Evolutionary conservation across 768 basidiomycete species (phyloP).

Genomic region (Podaxis sp.): DNA sequence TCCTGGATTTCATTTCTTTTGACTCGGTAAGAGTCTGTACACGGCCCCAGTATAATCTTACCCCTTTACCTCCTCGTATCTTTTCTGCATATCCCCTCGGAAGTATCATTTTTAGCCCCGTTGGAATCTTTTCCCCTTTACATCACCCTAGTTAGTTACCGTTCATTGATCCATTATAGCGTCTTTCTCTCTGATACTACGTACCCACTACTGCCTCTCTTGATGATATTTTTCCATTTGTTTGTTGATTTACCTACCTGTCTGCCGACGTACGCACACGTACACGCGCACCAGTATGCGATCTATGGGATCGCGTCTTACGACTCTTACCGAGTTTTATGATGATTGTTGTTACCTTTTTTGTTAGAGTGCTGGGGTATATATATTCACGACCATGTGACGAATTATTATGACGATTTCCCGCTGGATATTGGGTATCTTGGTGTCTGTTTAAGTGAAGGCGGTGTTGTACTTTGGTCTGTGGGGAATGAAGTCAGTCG

Average conservation of each 20-base stretch:
- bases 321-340: neutral
- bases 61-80: neutral
- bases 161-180: neutral
- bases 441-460: neutral
- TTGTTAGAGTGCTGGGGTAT: neutral
- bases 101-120: neutral
- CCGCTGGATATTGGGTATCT: neutral
- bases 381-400: neutral
- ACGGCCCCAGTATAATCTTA: neutral
- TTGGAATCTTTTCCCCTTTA: neutral
- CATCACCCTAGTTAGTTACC: neutral
- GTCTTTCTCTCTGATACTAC: neutral
- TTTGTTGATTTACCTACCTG: neutral
- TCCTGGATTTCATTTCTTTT: too few species aligned
- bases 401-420: neutral
- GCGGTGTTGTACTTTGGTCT: neutral
- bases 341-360: neutral
- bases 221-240: neutral
- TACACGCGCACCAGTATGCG: neutral
- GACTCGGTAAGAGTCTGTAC: too few species aligned
- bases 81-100: neutral
- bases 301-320: neutral
- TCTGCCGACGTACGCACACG: too few species aligned
- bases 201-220: neutral
- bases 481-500: neutral